Conservation (phyloP, 306 rosid genomes). For the Sicyos baderoa region DNA sequence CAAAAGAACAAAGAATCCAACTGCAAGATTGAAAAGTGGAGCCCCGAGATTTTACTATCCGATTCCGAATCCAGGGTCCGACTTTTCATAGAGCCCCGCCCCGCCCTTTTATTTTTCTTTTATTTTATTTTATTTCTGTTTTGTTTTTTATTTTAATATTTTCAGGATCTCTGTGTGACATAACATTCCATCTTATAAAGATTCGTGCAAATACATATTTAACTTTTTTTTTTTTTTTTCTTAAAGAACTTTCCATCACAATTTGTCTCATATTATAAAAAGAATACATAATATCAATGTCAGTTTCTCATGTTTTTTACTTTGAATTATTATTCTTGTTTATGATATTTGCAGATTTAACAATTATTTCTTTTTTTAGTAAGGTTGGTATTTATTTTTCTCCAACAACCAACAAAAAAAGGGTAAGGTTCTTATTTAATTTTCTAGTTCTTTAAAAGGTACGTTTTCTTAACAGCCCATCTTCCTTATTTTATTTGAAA, state of each 20-base stretch:
- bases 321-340: neutral
- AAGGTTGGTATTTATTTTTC: too few species aligned
- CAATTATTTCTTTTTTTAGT: too few species aligned
- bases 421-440: too few species aligned
- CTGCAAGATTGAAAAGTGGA: neutral
- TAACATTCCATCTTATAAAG: conserved; percentile 4
- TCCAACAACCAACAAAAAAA: too few species aligned
- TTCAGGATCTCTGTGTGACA: neutral
- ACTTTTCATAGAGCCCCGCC: conserved; percentile 10
- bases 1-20: neutral
- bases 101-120: too few species aligned
- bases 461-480: neutral
- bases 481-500: neutral
- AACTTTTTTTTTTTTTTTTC: too few species aligned
- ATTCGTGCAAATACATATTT: neutral
- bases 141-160: neutral
- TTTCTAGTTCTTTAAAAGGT: too few species aligned
- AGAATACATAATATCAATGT: neutral
- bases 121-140: too few species aligned
- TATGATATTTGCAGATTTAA: neutral
- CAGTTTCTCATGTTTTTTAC: neutral
- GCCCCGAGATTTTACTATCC: conserved; percentile 10
- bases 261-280: neutral
- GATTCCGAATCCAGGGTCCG: conserved; percentile 14
- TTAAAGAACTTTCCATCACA: neutral